Evolutionary conservation across 2,329 filamentous ascomycete species (phyloP), one percentile per base, ranked within the genome.

Genomic region (Fusarium pseudocircinatum): DNA sequence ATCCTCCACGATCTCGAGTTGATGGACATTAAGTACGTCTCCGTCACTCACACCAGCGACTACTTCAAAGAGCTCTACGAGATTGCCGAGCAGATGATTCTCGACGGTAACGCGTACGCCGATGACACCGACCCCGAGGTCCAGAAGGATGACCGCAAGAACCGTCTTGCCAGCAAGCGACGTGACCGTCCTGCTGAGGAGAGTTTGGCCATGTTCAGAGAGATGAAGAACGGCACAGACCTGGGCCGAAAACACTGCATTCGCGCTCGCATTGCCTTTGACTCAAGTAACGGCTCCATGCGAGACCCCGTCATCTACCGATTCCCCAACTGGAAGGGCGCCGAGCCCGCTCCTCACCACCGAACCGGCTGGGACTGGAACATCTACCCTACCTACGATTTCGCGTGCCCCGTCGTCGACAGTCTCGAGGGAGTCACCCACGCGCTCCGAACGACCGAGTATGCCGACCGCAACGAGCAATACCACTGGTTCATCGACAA

Each of bases 261-360:
- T 75, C 93, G 96, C 69, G 96, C 96, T 66, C 98, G 97, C 87
- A 94, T 98, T 77, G 96, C 94, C 3, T 90, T 93, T 76, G 94
- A 97, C 82, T 93, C 96, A 84, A 93, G 93, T 74, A 98, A 99
- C 87, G 97, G 97, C 84, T 94, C 96, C 60, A 92, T 98, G 89
- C 90, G 96, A 74, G 96, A 99, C 82, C 96, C 96, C 18, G 95
- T 98, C 83, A 97, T 99, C 82, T 98, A 98, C 87, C 92, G 96
- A 75, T 98, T 95, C 89, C 78, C 78, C 76, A 97, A 97, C 81
- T 78, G 86, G 69, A 86, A 87, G 64, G 85, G 86, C 53, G 78
- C 79, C 69, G 78, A 80, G 77, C 78, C 78, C 8, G 75, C 77
- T 30, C 77, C 86, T 26, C 93, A 96, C 82, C 94, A 96, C 85